These are phyloP conservation scores for Myxozyma nipponensis DNA, from an alignment of 805 yeast genomes.

Conservation along the genomic window DNA sequence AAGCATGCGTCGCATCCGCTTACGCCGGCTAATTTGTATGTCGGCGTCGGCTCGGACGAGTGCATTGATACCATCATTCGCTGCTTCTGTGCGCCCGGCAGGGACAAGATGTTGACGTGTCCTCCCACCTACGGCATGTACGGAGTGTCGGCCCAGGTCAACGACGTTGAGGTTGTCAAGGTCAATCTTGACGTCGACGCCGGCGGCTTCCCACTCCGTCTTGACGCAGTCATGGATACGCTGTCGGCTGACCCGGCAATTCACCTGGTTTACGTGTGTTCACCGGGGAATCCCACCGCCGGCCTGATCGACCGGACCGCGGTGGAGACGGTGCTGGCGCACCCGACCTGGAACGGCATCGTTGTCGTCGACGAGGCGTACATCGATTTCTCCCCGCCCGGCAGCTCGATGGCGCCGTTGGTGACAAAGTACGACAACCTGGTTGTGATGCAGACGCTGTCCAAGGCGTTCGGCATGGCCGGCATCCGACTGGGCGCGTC, in stretches of 20 bases:
- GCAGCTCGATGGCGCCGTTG: constrained; percentile 68
- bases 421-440: constrained; percentile 80
- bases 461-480: constrained; percentile 94
- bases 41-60: constrained; percentile 98
- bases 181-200: constrained; percentile 65
- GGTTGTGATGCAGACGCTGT: constrained; percentile 84
- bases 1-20: constrained; percentile 33
- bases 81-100: constrained; percentile 76
- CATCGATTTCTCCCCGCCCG: constrained; percentile 71
- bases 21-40: constrained; percentile 66
- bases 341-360: constrained; percentile 62
- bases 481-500: constrained; percentile 91
- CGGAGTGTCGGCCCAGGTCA: constrained; percentile 81
- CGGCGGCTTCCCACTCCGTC: constrained; percentile 56
- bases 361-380: constrained; percentile 90
- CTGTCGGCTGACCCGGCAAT: constrained; percentile 56
- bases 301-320: constrained; percentile 50
- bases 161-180: constrained; percentile 73
- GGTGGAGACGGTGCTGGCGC: constrained; percentile 47
- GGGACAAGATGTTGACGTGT: constrained; percentile 75
- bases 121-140: constrained; percentile 99
- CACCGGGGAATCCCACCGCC: constrained; percentile 98
- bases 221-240: constrained; percentile 50
- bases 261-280: constrained; percentile 77
- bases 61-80: constrained; percentile 85